Conservation (phyloP, 2,329 filamentous ascomycete species). For the Venturia aucupariae region DNA sequence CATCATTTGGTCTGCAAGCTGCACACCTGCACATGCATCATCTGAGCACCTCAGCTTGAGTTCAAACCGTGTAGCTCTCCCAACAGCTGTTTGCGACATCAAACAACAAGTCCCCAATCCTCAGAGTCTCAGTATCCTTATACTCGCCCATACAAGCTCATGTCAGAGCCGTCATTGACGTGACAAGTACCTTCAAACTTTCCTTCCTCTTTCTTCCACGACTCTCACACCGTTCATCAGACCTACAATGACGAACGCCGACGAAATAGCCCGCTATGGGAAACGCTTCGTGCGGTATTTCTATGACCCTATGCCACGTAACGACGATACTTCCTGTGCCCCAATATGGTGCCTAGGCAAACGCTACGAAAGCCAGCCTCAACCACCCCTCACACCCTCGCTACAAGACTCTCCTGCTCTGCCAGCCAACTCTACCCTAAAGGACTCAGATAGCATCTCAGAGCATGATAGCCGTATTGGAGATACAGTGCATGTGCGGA, state of each 20-base stretch:
- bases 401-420: conserved; percentile 8
- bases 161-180: not conserved
- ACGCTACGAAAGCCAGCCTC: conserved; percentile 39
- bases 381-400: conserved; percentile 1
- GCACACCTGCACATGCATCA: no score
- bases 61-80: not conserved
- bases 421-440: not conserved
- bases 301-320: conserved; percentile 82
- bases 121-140: not conserved
- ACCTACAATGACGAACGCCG: conserved; percentile 31
- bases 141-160: not conserved
- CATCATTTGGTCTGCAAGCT: not conserved
- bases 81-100: not conserved
- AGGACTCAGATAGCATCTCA: conserved; percentile 3
- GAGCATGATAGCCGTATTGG: conserved; percentile 8
- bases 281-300: conserved; percentile 83
- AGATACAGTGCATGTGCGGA: conserved; percentile 9
- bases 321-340: conserved; percentile 57
- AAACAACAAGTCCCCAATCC: not conserved
- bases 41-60: not conserved
- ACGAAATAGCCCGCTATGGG: conserved; percentile 62
- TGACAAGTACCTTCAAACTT: not conserved
- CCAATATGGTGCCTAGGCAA: conserved; percentile 77
- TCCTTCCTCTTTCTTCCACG: not conserved
- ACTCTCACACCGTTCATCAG: not conserved